Evolutionary conservation across 2,329 filamentous ascomycete species (phyloP), one percentile per base, ranked within the genome.

Genomic region (Cytospora leucostoma): DNA sequence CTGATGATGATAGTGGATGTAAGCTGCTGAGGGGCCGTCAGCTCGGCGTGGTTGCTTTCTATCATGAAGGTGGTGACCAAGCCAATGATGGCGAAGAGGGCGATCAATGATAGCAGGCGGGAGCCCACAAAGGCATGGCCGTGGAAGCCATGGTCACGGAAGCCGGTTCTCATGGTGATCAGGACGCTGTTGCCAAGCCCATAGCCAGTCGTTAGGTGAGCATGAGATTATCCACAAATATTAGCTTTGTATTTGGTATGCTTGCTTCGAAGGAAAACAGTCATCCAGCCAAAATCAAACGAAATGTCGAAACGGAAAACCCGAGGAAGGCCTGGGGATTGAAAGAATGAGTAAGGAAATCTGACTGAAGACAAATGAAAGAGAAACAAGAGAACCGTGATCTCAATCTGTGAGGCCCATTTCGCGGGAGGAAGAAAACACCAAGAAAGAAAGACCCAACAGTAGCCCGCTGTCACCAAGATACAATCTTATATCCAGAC

Each of bases 61-160:
- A 87, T 82, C 71, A 96, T 88, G 76, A 97, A 96, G 76, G 93
- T 92, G 71, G 89, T 86, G 0, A 87, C 87, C 74, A 97, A 85
- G 53, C 92, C 92, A 68, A 96, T 89, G 68, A 95, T 87, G 64
- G 88, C 81, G 63, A 95, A 81, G 72, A 97, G 88, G 33, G 85
- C 86, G 67, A 90, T 77, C 65, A 86, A 82, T 74, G 96, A 88
- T 68, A 93, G 81, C 63, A 83, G 81, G 55, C 93, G 88, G 68
- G 89, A 84, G 68, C 87, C 79, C 64, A 91, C 87, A 79, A 96
- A 96, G 69, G 89, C 90, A 70, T 89, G 86, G 74, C 90, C 92
- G 68, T 71, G 72, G 57, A 73, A 72, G 60, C 71, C 72, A 56
- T 70, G 68, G 49, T 71, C 70, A 15, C 64, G 67, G 62, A 73